Conservation (phyloP, 129 eudicot species). For the Saussurea involucrata region DNA sequence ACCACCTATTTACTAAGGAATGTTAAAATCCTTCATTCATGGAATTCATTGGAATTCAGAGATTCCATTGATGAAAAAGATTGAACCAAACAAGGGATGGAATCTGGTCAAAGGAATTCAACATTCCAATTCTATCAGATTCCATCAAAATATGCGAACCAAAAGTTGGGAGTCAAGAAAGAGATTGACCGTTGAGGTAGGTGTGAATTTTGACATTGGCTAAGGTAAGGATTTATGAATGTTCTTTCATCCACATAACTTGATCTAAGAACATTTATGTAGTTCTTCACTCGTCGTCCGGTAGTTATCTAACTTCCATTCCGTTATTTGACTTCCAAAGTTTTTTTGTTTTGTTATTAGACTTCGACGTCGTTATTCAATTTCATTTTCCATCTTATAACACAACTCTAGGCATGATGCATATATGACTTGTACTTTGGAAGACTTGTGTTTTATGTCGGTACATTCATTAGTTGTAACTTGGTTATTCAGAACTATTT, state of each 20-base stretch:
- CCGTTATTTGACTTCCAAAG: not conserved
- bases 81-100: too few species aligned
- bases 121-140: too few species aligned
- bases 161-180: not conserved
- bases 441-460: not conserved
- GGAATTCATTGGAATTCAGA: too few species aligned
- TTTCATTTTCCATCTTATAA: not conserved
- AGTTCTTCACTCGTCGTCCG: not conserved
- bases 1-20: too few species aligned
- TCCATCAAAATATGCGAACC: too few species aligned
- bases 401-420: not conserved
- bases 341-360: not conserved
- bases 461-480: not conserved
- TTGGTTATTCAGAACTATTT: not conserved
- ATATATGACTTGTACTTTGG: not conserved
- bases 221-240: not conserved
- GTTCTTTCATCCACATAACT: not conserved
- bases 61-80: too few species aligned
- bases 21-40: too few species aligned
- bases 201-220: not conserved
- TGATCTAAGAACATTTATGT: not conserved
- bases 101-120: too few species aligned
- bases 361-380: not conserved
- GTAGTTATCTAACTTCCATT: not conserved
- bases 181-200: not conserved